phyloP scores from a whole-genome alignment of 805 yeast species.

The Cyberlindnera mrakii region DNA sequence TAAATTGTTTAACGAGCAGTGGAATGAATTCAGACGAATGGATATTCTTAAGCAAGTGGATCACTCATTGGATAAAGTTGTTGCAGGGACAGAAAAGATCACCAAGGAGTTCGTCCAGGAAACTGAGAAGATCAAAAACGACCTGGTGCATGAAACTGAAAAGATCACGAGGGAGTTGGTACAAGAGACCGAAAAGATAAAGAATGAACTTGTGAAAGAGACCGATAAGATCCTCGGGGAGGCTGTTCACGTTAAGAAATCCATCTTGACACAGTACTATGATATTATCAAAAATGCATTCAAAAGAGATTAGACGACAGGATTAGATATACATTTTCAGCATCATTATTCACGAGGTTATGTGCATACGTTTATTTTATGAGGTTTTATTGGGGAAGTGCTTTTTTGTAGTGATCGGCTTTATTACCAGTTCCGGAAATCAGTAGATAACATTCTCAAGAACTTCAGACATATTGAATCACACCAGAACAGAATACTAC shows the following conservation, averaged over 20 bases:
- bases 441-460: too few species aligned
- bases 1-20: conserved; percentile 36
- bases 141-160: conserved; percentile 32
- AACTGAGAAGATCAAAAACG: conserved; percentile 18
- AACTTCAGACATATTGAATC: too few species aligned
- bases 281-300: conserved; percentile 22
- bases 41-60: conserved; percentile 28
- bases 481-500: background rate
- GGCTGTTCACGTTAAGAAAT: conserved; percentile 22
- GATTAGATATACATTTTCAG: background rate
- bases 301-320: conserved; percentile 9
- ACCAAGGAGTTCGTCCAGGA: conserved; percentile 26
- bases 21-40: conserved; percentile 24
- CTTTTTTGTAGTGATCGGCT: too few species aligned
- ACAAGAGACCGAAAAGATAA: conserved; percentile 23
- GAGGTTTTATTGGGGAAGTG: too few species aligned
- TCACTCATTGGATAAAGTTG: conserved; percentile 34
- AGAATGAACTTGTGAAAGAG: conserved; percentile 28
- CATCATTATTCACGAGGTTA: too few species aligned
- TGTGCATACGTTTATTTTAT: too few species aligned
- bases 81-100: conserved; percentile 23
- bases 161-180: conserved; percentile 28
- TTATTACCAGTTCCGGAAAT: too few species aligned
- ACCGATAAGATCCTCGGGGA: conserved; percentile 29
- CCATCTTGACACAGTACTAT: conserved; percentile 17